Conservation (phyloP, 257 asterid genomes). For the Forsythia suspensa region DNA sequence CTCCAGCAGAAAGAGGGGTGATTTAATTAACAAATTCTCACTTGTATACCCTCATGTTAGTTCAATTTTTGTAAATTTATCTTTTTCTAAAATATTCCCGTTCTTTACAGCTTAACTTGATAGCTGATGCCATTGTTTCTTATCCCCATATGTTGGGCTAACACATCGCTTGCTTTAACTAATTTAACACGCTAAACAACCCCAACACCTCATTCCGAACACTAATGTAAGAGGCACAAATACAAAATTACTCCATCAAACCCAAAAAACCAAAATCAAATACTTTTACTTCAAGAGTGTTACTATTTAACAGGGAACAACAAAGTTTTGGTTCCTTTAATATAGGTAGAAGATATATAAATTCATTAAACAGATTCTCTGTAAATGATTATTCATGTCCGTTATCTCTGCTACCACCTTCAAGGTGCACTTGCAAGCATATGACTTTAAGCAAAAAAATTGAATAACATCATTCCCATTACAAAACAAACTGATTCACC, state of each 20-base stretch:
- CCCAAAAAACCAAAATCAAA: background rate
- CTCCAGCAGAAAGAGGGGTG: background rate
- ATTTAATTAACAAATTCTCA: background rate
- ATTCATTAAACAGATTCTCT: background rate
- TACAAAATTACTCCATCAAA: background rate
- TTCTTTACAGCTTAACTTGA: slow-evolving; percentile 9
- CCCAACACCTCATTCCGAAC: background rate
- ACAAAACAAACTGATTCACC: background rate
- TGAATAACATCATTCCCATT: background rate
- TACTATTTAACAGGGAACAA: background rate
- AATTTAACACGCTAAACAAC: background rate
- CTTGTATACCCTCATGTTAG: background rate
- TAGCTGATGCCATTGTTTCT: background rate
- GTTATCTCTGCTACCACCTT: too few species aligned
- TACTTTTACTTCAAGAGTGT: background rate
- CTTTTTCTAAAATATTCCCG: background rate
- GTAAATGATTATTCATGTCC: too few species aligned
- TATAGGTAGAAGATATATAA: background rate
- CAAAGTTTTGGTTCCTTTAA: background rate
- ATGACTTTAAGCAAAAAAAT: background rate
- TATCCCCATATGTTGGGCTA: background rate
- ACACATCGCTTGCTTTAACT: background rate
- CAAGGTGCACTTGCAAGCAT: background rate
- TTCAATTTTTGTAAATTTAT: background rate
- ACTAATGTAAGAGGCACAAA: background rate